phyloP scores from a whole-genome alignment of 2,329 filamentous ascomycete species.

The Elsinoe arachidis region DNA sequence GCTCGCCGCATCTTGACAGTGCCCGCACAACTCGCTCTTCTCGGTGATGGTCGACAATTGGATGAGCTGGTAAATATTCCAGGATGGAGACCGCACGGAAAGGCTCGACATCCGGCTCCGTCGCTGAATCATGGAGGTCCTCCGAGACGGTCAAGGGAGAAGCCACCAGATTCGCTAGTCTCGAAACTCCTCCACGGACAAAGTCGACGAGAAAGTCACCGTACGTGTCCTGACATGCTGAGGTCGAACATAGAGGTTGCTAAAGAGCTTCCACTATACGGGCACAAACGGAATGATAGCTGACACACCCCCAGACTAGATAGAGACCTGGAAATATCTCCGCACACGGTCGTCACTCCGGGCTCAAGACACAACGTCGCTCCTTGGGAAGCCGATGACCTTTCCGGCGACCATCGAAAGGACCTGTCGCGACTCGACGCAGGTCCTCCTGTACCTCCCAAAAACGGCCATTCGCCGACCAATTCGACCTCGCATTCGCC shows the following conservation, averaged over 20 bases:
- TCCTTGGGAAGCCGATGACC: slow-evolving; percentile 52
- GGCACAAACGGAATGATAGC: neutral
- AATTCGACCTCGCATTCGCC: slow-evolving; percentile 8
- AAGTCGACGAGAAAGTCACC: slow-evolving; percentile 16
- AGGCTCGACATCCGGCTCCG: slow-evolving; percentile 57
- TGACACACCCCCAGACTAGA: slow-evolving; percentile 30
- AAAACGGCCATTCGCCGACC: slow-evolving; percentile 28
- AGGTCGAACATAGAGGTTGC: neutral
- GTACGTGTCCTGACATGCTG: slow-evolving; percentile 33
- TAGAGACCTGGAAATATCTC: slow-evolving; percentile 38
- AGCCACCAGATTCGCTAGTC: slow-evolving; percentile 35
- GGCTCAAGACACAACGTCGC: slow-evolving; percentile 41
- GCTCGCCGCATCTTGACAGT: neutral
- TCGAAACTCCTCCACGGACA: slow-evolving; percentile 15
- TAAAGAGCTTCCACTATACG: neutral
- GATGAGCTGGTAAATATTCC: slow-evolving; percentile 3
- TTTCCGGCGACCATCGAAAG: slow-evolving; percentile 56
- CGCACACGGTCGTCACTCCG: slow-evolving; percentile 30
- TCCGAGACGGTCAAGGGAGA: slow-evolving; percentile 57
- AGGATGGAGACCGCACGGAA: slow-evolving; percentile 39
- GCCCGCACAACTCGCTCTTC: neutral
- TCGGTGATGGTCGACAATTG: slow-evolving; percentile 9
- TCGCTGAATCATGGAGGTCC: slow-evolving; percentile 58
- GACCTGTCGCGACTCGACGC: slow-evolving; percentile 58
- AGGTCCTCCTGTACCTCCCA: slow-evolving; percentile 28